Base-by-base conservation (phyloP, 306 rosid species). In the Mimosa bimucronata region DNA sequence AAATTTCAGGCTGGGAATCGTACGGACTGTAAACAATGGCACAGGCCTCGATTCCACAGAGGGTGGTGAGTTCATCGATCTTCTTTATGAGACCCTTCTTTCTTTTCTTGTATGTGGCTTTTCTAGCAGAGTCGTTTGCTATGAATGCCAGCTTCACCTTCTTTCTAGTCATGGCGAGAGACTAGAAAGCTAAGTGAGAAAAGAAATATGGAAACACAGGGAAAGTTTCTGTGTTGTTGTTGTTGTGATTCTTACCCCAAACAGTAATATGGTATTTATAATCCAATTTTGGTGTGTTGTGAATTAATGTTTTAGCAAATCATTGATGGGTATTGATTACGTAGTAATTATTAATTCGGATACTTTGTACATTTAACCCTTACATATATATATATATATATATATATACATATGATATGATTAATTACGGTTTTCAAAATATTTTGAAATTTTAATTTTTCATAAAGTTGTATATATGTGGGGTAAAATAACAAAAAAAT, bases 61-160 rank as follows among this genome's bases (percentile, higher is more conserved):
- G 86, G 37, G 86, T 87, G 28, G 84, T 87, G 6, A 87, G 85
- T 46, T 87, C 90, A 46, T 74, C 61, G 2, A 85, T 82, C 79
- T 84, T 87, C 78, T 87, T 87, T 76, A 87, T 75, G 5, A 84
- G 74, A 67, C 88, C 85, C 78, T 82, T 83, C 89, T 86, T 86
- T 75, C 89, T 81, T 28, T 84, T 87, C 83, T 82, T 87, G 79
- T 79, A 87, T 11, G 90, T 85, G 2, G 88, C 84, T 46, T 83
- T 87, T 58, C 90, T 84, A 0, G 88, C 82, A 0, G 86, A 76
- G 45, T 87, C 90, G 6, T 84, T 87, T n/a, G 60, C 62, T 66
- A 87, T 84, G 85, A 84, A 84, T 30, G 86, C 86, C 0, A 84
- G 78, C 67, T 84, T 87, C 76, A 87, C 90, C 80, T 82, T 87